Conservation (phyloP, 305 asterid species). For the Fraxinus nigra region DNA sequence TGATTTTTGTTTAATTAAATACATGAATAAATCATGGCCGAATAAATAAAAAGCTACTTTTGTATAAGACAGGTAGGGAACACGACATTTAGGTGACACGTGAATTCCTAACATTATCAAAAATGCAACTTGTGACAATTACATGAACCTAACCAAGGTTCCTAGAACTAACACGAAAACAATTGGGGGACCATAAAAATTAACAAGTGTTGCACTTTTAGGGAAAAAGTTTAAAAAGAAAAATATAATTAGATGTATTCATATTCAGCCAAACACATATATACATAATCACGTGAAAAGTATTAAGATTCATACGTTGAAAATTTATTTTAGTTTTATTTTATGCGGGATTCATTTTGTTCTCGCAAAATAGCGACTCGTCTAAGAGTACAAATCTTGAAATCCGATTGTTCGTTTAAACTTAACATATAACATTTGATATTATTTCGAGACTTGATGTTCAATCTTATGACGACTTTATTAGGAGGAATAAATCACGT, state of each 20-base stretch:
- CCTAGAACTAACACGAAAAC: neutral
- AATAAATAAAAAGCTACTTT: neutral
- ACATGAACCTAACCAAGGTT: neutral
- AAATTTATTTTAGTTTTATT: too few relatives aligned
- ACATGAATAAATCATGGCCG: neutral
- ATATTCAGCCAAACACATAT: neutral
- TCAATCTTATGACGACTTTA: fast-evolving
- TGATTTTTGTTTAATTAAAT: neutral
- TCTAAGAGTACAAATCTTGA: too few relatives aligned
- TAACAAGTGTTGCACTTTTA: neutral
- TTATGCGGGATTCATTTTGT: too few relatives aligned
- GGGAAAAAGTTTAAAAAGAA: neutral
- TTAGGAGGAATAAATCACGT: too few relatives aligned
- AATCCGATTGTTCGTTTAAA: neutral
- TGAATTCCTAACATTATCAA: neutral
- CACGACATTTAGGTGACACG: neutral
- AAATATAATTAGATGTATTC: too few relatives aligned
- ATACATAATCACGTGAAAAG: neutral
- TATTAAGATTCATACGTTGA: neutral
- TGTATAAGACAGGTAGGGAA: neutral
- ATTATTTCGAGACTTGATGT: neutral
- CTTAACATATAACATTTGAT: neutral
- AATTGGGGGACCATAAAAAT: neutral
- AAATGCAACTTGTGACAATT: neutral
- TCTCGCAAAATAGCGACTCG: neutral